These are phyloP conservation scores for Rhododendron simsii DNA, from an alignment of 148 eudicot species.

Conservation along the genomic window DNA sequence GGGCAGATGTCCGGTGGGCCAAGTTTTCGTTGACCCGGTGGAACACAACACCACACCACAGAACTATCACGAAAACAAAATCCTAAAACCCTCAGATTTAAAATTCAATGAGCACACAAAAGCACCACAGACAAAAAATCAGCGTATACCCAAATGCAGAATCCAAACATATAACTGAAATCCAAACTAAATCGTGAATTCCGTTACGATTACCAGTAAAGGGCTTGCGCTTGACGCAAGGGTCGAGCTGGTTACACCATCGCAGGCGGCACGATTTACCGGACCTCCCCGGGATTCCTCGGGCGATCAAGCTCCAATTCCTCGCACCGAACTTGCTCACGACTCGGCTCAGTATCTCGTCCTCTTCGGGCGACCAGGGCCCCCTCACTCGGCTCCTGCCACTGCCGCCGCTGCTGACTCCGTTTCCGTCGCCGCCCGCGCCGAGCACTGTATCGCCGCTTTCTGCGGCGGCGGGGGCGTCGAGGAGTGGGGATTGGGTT, in stretches of 20 bases:
- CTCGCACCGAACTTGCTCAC: conserved; percentile 18
- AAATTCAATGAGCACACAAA: neutral
- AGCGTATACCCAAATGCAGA: neutral
- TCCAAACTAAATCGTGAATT: neutral
- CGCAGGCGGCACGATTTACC: conserved; percentile 18
- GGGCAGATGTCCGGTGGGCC: neutral
- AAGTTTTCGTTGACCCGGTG: neutral
- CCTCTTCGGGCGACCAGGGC: conserved; percentile 19
- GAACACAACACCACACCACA: neutral
- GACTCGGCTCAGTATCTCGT: conserved; percentile 12
- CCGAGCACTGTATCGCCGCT: neutral
- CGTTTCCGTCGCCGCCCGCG: neutral
- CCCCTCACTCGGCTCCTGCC: conserved; percentile 9
- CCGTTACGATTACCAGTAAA: conserved; percentile 45
- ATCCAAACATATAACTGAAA: neutral
- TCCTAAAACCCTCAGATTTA: conserved; percentile 2
- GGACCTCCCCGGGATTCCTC: conserved; percentile 14
- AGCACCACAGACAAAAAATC: neutral
- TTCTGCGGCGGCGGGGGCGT: conserved; percentile 13
- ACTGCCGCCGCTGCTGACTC: neutral
- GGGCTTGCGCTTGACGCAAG: conserved; percentile 14
- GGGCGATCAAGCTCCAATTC: conserved; percentile 19
- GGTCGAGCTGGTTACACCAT: conserved; percentile 21
- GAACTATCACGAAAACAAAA: neutral
- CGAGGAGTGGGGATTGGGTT: conserved; percentile 23